Evolutionary conservation across 139 green algal genomes (phyloP).

Genomic region (Coccomyxa sp.): DNA sequence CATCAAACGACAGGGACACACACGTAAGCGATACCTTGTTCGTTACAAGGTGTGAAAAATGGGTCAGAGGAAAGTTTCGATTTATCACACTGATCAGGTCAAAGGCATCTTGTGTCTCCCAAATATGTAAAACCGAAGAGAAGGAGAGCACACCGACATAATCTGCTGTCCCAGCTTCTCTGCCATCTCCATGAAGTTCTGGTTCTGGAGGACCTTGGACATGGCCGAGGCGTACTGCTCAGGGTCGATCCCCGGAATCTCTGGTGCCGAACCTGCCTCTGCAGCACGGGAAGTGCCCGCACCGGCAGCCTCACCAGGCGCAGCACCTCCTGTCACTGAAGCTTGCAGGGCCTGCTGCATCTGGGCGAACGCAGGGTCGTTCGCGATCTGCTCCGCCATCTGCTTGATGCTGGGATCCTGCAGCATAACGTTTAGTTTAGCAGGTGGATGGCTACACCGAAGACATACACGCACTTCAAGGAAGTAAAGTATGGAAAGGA

Average conservation of each 20-base stretch:
- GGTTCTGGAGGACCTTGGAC: slow-evolving; percentile 72
- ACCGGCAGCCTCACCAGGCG: slow-evolving; percentile 2
- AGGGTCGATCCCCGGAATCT: slow-evolving; percentile 41
- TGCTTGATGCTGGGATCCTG: slow-evolving; percentile 72
- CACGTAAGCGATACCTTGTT: neutral
- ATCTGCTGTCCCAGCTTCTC: slow-evolving; percentile 81
- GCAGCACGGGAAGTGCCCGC: neutral
- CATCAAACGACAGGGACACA: neutral
- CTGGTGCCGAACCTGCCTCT: slow-evolving; percentile 12
- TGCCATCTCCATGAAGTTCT: slow-evolving; percentile 78
- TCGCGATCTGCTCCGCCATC: slow-evolving; percentile 80
- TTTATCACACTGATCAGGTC: too few species aligned
- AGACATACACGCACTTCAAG: too few species aligned
- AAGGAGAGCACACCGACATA: slow-evolving; percentile 46
- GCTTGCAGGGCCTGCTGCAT: slow-evolving; percentile 44
- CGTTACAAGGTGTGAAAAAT: neutral
- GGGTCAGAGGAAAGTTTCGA: neutral
- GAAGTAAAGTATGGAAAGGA: too few species aligned
- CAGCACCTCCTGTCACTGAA: slow-evolving; percentile 2
- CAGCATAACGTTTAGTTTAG: neutral
- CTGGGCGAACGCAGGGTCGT: slow-evolving; percentile 62
- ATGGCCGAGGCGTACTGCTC: slow-evolving; percentile 76
- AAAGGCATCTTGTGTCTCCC: too few species aligned
- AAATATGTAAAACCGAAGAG: neutral
- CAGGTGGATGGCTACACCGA: too few species aligned